These are phyloP conservation scores for Sarocladiaceae sp. DNA, from an alignment of 2,329 filamentous ascomycete species.

Conservation along the genomic window DNA sequence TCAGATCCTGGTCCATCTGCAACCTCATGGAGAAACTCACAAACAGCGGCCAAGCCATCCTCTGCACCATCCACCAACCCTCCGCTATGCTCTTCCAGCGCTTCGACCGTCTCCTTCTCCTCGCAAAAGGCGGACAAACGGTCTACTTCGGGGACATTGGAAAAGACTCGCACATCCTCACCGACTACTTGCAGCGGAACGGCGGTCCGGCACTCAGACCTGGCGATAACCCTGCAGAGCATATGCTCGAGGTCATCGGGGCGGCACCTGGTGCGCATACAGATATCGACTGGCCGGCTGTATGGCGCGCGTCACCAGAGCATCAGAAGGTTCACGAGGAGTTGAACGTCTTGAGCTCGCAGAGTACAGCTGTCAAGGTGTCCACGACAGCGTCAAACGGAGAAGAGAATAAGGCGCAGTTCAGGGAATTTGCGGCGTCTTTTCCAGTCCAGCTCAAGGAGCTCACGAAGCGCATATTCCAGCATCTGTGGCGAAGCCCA, in stretches of 20 bases:
- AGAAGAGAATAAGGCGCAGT: slow-evolving; percentile 22
- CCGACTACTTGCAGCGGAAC: slow-evolving; percentile 55
- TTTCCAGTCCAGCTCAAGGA: slow-evolving; percentile 54
- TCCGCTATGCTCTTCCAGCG: slow-evolving; percentile 91
- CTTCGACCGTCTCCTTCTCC: slow-evolving; percentile 75
- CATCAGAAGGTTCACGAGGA: slow-evolving; percentile 24
- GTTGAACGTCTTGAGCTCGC: slow-evolving; percentile 18
- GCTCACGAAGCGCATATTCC: slow-evolving; percentile 59
- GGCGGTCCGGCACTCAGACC: slow-evolving; percentile 46
- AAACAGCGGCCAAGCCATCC: slow-evolving; percentile 81
- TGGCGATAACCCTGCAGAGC: slow-evolving; percentile 61
- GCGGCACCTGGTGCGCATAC: slow-evolving; percentile 42
- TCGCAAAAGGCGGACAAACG: slow-evolving; percentile 68
- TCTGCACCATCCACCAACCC: slow-evolving; percentile 98
- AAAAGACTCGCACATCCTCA: slow-evolving; percentile 32
- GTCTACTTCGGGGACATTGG: slow-evolving; percentile 81
- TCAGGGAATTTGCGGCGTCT: slow-evolving; percentile 61
- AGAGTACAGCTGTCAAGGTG: neutral
- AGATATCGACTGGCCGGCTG: slow-evolving; percentile 29
- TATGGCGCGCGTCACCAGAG: slow-evolving; percentile 29
- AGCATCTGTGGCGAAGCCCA: slow-evolving; percentile 74
- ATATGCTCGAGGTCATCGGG: slow-evolving; percentile 48
- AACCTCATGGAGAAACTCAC: slow-evolving; percentile 84
- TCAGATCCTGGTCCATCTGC: slow-evolving; percentile 74
- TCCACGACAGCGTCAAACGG: neutral